Conservation (phyloP, 495 filamentous ascomycete species). For the Penicillium alfredii region DNA sequence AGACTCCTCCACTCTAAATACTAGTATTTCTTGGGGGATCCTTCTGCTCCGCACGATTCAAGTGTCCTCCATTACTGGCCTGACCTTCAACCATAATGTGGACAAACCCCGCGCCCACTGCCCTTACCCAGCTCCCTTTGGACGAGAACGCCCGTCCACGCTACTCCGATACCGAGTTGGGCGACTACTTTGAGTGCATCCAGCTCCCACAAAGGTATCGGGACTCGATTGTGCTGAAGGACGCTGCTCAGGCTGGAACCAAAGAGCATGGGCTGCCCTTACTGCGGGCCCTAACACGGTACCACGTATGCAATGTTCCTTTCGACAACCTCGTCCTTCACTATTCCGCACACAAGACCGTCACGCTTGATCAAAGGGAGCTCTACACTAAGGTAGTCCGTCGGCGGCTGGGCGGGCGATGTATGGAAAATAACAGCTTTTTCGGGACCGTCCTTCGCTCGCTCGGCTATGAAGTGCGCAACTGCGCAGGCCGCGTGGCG, state of each 20-base stretch:
- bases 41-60: no score
- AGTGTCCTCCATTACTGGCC: no score
- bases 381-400: slow-evolving; percentile 58
- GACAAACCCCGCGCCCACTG: no score
- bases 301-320: slow-evolving; percentile 53
- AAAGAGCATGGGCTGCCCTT: slow-evolving; percentile 7
- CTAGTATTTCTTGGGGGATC: no score
- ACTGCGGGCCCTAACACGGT: slow-evolving; percentile 12
- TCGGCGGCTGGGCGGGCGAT: slow-evolving; percentile 55
- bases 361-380: slow-evolving; percentile 49
- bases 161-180: slow-evolving; percentile 10
- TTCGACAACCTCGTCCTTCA: slow-evolving; percentile 57
- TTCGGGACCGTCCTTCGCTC: slow-evolving; percentile 54
- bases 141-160: no score
- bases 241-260: background rate
- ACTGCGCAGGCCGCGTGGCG: slow-evolving; percentile 26
- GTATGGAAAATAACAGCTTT: slow-evolving; percentile 63
- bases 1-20: no score
- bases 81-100: no score
- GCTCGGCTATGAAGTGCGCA: slow-evolving; percentile 50
- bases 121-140: no score
- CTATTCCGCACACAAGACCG: slow-evolving; percentile 42
- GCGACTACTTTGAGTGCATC: slow-evolving; percentile 17
- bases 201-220: slow-evolving; percentile 9
- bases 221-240: slow-evolving; percentile 3